A percentile compares a stretch with the other conserved stretches of the same genome.
phyloP scores from a whole-genome alignment of 2,329 filamentous ascomycete genomes.

The Chalaropsis thielavioides region DNA sequence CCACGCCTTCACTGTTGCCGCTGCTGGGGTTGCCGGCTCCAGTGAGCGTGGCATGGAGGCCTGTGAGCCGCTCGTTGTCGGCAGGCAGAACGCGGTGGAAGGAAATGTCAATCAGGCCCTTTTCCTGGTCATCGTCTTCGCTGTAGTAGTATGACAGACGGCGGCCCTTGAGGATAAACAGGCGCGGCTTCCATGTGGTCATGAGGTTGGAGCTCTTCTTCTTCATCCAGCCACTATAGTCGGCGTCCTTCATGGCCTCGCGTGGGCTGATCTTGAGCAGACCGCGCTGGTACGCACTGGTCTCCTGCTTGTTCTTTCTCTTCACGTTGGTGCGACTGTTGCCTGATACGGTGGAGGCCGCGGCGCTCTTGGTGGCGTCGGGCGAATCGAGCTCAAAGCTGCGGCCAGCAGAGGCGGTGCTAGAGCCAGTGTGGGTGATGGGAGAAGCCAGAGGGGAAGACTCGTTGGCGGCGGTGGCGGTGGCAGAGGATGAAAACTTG shows the following conservation, averaged over 20 bases:
- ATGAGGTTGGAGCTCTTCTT: constrained; percentile 94
- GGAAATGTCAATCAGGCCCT: constrained; percentile 92
- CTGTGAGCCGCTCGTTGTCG: constrained; percentile 78
- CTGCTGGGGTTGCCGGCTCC: constrained; percentile 56
- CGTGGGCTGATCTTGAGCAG: constrained; percentile 65
- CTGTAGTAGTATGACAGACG: constrained; percentile 93
- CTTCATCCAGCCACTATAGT: constrained; percentile 99
- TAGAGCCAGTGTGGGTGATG: constrained; percentile 63
- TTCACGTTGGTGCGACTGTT: constrained; percentile 29
- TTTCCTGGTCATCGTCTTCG: constrained; percentile 81
- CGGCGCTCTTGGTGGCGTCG: constrained; percentile 41
- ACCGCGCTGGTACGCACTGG: constrained; percentile 82
- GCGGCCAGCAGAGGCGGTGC: constrained; percentile 46
- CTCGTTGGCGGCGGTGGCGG: constrained; percentile 33
- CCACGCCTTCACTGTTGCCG: constrained; percentile 27
- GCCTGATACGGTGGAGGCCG: constrained; percentile 33
- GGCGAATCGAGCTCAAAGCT: constrained; percentile 72
- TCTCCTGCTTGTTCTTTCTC: constrained; percentile 81
- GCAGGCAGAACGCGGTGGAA: constrained; percentile 93
- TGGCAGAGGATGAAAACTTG: constrained; percentile 34
- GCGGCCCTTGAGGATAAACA: constrained; percentile 89
- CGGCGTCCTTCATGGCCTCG: constrained; percentile 72
- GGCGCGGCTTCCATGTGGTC: constrained; percentile 90
- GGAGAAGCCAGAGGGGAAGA: constrained; percentile 38
- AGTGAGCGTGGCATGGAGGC: constrained; percentile 81